Conservation (phyloP, 257 asterid species). For the Scutellaria galericulata region DNA sequence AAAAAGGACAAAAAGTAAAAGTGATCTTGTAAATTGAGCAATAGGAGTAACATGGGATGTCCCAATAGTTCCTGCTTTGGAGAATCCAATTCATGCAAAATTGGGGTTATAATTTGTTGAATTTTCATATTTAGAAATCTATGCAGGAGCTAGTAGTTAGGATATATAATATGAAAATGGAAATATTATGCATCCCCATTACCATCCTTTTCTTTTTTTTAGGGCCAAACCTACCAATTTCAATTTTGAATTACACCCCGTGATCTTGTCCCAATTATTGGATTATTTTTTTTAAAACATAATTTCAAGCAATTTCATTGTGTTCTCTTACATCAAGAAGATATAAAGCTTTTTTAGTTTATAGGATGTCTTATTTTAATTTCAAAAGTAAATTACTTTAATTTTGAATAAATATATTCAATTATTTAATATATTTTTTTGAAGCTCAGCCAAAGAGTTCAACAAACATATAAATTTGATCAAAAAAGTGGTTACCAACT, state of each 20-base stretch:
- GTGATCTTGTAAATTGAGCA: constrained; percentile 29
- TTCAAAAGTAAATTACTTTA: too few relatives aligned
- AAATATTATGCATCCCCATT: background rate
- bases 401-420: too few relatives aligned
- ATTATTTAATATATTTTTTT: too few relatives aligned
- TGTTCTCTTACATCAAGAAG: background rate
- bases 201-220: background rate
- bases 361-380: too few relatives aligned
- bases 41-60: constrained; percentile 29
- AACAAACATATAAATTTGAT: too few relatives aligned
- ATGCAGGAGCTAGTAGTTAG: background rate
- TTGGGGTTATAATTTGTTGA: background rate
- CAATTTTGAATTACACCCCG: too few relatives aligned
- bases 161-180: constrained; percentile 1
- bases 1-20: constrained; percentile 15
- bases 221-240: background rate
- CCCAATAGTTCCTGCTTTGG: background rate
- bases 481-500: too few relatives aligned
- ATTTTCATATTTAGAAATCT: background rate
- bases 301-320: too few relatives aligned
- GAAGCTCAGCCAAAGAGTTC: too few relatives aligned
- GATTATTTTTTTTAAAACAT: too few relatives aligned
- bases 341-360: too few relatives aligned
- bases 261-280: too few relatives aligned
- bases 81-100: background rate